Evolutionary conservation across 768 basidiomycete genomes (phyloP), one percentile per base, ranked within the genome.

Genomic region (Trametes sanguinea): DNA sequence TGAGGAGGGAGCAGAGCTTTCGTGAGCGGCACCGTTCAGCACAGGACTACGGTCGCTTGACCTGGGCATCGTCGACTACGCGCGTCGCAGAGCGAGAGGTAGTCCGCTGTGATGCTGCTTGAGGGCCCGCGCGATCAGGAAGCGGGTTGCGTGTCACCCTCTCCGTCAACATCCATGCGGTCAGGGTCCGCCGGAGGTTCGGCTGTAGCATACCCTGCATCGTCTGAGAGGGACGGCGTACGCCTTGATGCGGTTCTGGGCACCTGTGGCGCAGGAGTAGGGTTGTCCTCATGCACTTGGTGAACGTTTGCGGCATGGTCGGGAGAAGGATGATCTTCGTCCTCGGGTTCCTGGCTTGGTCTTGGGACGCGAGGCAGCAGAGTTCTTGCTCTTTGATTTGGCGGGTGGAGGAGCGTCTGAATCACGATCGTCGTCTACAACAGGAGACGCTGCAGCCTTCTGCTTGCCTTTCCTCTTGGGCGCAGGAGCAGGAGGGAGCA

Each of bases 201-300:
- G 3, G 72, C 69, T 4, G 71, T 72, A 2, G 66, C 70, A 56
- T 73, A 70, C 3, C 70, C 70, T 4, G 70, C 66, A 53, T 71
- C 72, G 17, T 70, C 67, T 1, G 69, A 70, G 16, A 69, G 61
- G 6, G 65, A 59, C 4, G 67, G 64, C 14, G 63, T 69, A 29
- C 66, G 50, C 53, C 63, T 22, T 37, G 54, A 33, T 47, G 62
- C 4, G 6, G 32, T n/a, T 51, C 57, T 47, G 10, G 17, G 45
- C 27, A 35, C 13, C 14, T 40, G 39, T 9, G 45, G 47, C 29
- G 33, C 32, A 22, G 50, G 37, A 53, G 46, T 39, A 8, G 22
- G 51, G 8, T 30, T 22, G 30, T 14, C 52, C 50, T 22, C 10
- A 57, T 32, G 33, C 43, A 50, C 45, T 55, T 54, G 30, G 50